Percentiles rank a stretch among this genome's conserved stretches.
Conservation (phyloP, 78 protist species). For the Dictyostelium citrinum region DNA sequence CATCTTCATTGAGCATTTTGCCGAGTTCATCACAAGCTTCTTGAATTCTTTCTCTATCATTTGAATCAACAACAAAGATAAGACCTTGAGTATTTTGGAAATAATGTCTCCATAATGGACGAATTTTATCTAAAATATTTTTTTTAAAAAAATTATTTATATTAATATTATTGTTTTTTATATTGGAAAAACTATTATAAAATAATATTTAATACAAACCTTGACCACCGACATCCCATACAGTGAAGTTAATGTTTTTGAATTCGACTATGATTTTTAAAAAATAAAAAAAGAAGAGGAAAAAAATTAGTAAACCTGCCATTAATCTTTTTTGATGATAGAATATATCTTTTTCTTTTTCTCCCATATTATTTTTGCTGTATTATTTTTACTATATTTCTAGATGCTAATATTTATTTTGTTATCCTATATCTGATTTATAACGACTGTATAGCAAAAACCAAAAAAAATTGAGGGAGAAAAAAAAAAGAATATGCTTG, state of each 20-base stretch:
- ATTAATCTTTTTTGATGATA: neutral
- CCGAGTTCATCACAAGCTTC: conserved; percentile 91
- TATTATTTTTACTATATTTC: too few relatives aligned
- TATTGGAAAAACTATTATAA: too few relatives aligned
- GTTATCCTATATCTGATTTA: too few relatives aligned
- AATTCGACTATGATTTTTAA: conserved; percentile 76
- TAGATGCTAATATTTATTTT: too few relatives aligned
- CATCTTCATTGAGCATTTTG: conserved; percentile 81
- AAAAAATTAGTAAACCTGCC: neutral
- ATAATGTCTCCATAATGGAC: conserved; percentile 94
- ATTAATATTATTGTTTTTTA: too few relatives aligned
- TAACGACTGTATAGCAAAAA: too few relatives aligned
- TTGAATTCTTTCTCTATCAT: conserved; percentile 91
- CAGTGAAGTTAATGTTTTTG: conserved; percentile 92
- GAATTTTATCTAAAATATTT: conserved; percentile 84
- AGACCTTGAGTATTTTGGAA: conserved; percentile 94
- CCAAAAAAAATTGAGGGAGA: neutral
- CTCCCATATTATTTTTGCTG: too few relatives aligned
- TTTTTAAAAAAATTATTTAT: too few relatives aligned
- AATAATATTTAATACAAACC: too few relatives aligned
- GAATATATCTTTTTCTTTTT: neutral
- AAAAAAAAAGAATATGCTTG: neutral
- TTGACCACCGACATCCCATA: conserved; percentile 99
- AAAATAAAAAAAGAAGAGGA: neutral
- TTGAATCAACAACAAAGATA: conserved; percentile 97